These are phyloP conservation scores for Saprolegnia parasitica DNA, from an alignment of 352 stramenopile genomes.

Conservation along the genomic window DNA sequence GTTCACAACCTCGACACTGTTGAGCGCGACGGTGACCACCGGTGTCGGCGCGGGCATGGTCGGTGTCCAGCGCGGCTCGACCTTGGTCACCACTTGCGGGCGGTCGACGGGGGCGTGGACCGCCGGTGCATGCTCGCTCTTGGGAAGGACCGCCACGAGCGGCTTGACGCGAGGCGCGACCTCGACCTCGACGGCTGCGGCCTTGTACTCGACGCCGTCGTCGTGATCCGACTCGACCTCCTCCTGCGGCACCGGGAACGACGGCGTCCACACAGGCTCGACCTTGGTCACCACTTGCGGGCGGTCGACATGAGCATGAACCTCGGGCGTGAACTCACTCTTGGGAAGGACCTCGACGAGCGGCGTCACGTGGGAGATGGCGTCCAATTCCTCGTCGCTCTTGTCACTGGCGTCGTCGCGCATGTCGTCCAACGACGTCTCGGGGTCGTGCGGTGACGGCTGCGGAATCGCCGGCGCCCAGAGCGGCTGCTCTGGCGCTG, in stretches of 20 bases:
- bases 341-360: constrained; percentile 1
- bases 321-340: neutral
- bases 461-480: neutral
- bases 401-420: constrained; percentile 54
- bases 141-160: neutral
- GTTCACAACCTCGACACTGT: too few relatives aligned
- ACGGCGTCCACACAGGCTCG: constrained; percentile 30
- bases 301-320: neutral
- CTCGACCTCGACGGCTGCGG: constrained; percentile 45
- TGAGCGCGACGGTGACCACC: too few relatives aligned
- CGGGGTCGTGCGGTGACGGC: constrained; percentile 28
- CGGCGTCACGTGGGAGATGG: constrained; percentile 18
- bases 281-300: neutral
- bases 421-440: constrained; percentile 23
- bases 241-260: constrained; percentile 35
- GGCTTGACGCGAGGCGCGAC: constrained; percentile 39
- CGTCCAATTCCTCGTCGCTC: constrained; percentile 76
- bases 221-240: neutral
- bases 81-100: neutral
- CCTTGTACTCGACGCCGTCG: neutral
- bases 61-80: constrained; percentile 19
- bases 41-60: constrained; percentile 38
- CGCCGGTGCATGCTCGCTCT: neutral
- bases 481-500: neutral
- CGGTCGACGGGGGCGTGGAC: neutral